A percentile compares a stretch with the other conserved stretches of the same genome.
Conservation (phyloP, 2,329 filamentous ascomycete genomes). For the Neofusicoccum kwambonambiense region DNA sequence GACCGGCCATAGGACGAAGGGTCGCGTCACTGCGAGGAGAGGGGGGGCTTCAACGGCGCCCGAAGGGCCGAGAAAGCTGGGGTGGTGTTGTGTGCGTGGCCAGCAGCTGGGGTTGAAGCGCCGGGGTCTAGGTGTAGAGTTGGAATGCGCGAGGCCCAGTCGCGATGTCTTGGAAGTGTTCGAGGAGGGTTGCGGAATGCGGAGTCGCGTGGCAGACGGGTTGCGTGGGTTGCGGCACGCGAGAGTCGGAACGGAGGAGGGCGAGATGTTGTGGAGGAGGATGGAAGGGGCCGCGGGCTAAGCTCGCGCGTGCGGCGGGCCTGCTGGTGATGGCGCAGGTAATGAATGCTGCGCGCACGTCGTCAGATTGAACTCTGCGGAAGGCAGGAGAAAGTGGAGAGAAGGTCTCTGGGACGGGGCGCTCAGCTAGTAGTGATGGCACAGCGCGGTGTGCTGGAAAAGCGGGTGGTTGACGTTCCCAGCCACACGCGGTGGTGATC, state of each 20-base stretch:
- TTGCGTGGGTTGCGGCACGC: background rate
- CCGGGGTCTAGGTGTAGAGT: background rate
- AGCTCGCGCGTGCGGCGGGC: background rate
- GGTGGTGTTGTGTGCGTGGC: background rate
- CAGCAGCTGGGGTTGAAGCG: background rate
- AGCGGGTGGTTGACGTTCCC: slow-evolving; percentile 13
- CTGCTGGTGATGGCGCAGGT: background rate
- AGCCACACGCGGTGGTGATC: slow-evolving; percentile 3
- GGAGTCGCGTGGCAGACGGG: background rate
- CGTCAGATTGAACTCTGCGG: background rate
- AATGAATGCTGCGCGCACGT: background rate
- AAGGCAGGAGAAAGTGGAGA: slow-evolving; percentile 15
- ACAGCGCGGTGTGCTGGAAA: slow-evolving; percentile 12
- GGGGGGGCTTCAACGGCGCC: slow-evolving; percentile 38
- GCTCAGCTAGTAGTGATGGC: slow-evolving; percentile 11
- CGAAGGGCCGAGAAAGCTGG: slow-evolving; percentile 38
- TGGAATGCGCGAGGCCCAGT: background rate
- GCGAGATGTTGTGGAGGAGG: background rate
- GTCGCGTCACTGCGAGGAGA: slow-evolving; percentile 14
- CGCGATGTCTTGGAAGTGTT: background rate
- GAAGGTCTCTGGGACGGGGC: background rate
- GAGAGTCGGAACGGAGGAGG: background rate
- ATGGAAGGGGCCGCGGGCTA: background rate
- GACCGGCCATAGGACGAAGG: slow-evolving; percentile 45
- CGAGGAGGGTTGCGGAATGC: background rate